phyloP scores from a whole-genome alignment of 305 asterid genomes.

The Solanum hybrid region DNA sequence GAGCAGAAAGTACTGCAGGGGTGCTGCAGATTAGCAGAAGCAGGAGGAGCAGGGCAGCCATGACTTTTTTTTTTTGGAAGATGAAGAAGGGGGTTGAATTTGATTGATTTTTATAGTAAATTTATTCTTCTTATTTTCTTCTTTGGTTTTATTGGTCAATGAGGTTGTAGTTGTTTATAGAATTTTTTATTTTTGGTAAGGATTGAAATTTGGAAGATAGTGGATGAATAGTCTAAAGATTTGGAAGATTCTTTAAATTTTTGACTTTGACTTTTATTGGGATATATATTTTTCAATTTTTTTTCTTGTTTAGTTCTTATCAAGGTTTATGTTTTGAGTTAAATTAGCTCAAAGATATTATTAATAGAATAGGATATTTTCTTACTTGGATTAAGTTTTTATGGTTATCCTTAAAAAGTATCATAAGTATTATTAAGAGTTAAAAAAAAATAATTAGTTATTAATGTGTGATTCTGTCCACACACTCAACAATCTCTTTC shows the following conservation, averaged over 20 bases:
- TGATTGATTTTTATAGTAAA: background rate
- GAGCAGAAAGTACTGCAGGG: conserved; percentile 22
- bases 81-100: background rate
- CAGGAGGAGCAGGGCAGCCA: conserved; percentile 16
- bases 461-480: no score
- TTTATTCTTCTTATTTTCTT: background rate
- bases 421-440: no score
- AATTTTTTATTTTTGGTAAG: background rate
- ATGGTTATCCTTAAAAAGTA: no score
- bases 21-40: conserved; percentile 31
- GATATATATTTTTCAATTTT: background rate
- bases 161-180: background rate
- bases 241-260: background rate
- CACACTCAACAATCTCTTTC: no score
- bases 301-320: background rate
- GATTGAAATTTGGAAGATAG: background rate
- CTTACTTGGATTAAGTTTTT: background rate
- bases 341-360: background rate
- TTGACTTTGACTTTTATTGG: background rate
- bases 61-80: background rate
- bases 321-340: background rate
- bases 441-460: no score
- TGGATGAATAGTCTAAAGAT: background rate
- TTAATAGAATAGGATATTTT: background rate
- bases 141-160: background rate